Conservation (phyloP, 1,284 basidiomycete genomes). For the Inonotus obliquus region DNA sequence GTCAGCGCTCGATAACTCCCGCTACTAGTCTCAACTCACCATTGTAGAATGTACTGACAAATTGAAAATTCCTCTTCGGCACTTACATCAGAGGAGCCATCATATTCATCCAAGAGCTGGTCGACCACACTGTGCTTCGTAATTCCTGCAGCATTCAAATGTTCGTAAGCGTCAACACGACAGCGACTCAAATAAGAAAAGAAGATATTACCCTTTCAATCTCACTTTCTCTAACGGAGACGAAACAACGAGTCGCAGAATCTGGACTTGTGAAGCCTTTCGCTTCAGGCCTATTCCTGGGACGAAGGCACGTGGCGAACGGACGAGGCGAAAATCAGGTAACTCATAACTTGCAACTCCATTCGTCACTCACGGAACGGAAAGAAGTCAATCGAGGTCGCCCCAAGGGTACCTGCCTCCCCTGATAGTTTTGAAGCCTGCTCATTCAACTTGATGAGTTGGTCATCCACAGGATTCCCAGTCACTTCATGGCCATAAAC, state of each 20-base stretch:
- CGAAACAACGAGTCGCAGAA: neutral
- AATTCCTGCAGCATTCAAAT: neutral
- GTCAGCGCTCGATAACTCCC: neutral
- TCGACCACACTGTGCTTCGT: neutral
- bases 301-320: constrained; percentile 12
- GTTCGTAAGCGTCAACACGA: neutral
- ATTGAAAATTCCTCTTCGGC: neutral
- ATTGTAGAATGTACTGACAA: neutral
- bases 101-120: constrained; percentile 9
- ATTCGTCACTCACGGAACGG: constrained; percentile 6
- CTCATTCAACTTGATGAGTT: neutral
- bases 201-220: constrained; percentile 3
- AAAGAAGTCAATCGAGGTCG: too few species aligned
- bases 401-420: neutral
- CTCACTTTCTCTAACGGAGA: constrained; percentile 1
- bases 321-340: neutral
- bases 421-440: neutral
- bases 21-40: neutral
- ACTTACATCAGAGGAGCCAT: neutral
- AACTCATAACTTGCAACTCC: neutral
- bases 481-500: constrained; percentile 6
- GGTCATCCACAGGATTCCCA: neutral
- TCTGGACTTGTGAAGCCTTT: neutral
- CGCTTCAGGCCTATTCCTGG: constrained; percentile 13
- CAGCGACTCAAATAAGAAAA: neutral